Conservation (phyloP, 2,329 filamentous ascomycete species). For the Cryphonectria nitschkei region DNA sequence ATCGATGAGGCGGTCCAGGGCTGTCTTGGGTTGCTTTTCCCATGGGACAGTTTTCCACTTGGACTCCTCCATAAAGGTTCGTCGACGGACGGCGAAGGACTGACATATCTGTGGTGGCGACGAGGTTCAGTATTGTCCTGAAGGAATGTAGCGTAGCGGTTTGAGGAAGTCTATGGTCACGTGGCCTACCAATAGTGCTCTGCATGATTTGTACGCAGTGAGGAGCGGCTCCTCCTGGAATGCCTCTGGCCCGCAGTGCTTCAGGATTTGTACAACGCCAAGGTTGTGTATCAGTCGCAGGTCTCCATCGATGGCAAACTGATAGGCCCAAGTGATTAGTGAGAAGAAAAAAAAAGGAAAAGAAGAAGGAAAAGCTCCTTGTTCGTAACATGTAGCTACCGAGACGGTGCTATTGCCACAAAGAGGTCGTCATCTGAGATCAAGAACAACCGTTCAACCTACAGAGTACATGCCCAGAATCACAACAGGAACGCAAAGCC, state of each 20-base stretch:
- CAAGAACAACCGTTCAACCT: neutral
- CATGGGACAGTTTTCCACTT: constrained; percentile 35
- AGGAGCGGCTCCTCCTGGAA: constrained; percentile 34
- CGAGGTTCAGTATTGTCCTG: neutral
- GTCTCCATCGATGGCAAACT: constrained; percentile 35
- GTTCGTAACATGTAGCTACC: too few relatives aligned
- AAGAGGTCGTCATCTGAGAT: neutral
- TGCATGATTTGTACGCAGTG: constrained; percentile 34
- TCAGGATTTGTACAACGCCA: constrained; percentile 35
- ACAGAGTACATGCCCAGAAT: constrained; percentile 31
- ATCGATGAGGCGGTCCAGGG: constrained; percentile 32
- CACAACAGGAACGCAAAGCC: constrained; percentile 25
- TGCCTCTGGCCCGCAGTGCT: constrained; percentile 33
- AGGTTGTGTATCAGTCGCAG: constrained; percentile 35
- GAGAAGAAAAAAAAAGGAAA: neutral
- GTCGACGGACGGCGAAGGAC: constrained; percentile 32
- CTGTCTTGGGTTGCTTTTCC: constrained; percentile 31
- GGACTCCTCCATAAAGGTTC: constrained; percentile 31
- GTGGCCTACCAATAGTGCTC: constrained; percentile 32
- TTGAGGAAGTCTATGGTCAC: neutral
- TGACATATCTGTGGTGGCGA: constrained; percentile 31
- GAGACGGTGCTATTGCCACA: too few relatives aligned
- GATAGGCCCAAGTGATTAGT: neutral
- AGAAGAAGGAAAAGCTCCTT: too few relatives aligned
- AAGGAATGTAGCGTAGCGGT: neutral